These are phyloP conservation scores for Imleria badia DNA, from an alignment of 768 basidiomycete genomes.

Conservation along the genomic window DNA sequence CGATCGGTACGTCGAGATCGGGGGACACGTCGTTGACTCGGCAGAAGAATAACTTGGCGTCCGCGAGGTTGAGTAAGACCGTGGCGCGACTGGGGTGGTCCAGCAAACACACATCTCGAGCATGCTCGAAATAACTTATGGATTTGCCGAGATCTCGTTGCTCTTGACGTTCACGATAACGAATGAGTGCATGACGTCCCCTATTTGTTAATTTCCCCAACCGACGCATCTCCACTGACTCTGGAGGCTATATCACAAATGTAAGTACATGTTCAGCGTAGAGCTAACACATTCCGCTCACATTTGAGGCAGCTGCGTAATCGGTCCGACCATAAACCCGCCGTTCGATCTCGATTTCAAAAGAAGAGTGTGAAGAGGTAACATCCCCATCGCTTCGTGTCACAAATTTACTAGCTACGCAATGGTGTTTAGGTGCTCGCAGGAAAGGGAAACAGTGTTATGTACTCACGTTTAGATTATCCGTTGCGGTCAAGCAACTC, in stretches of 20 bases:
- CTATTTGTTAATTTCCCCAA: background rate
- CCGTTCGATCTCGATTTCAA: background rate
- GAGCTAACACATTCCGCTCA: background rate
- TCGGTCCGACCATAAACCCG: too few species aligned
- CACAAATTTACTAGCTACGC: background rate
- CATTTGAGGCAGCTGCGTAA: too few species aligned
- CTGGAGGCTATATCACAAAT: background rate
- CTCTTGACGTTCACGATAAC: background rate
- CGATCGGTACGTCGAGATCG: slow-evolving; percentile 1
- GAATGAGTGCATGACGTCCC: background rate
- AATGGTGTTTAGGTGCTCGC: too few species aligned
- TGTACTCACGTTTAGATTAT: too few species aligned
- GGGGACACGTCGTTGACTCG: background rate
- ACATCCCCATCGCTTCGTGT: background rate
- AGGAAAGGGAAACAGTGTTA: too few species aligned
- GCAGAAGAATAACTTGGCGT: background rate
- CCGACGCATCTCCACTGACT: background rate
- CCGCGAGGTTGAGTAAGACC: slow-evolving; percentile 11
- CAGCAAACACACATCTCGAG: slow-evolving; percentile 7
- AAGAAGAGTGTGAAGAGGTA: background rate
- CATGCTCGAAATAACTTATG: slow-evolving; percentile 12
- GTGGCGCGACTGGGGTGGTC: slow-evolving; percentile 12
- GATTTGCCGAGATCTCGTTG: slow-evolving; percentile 18
- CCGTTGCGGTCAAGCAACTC: too few species aligned
- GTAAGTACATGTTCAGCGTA: background rate